A percentile compares a stretch with the other conserved stretches of the same genome.
Conservation (phyloP, 495 filamentous ascomycete genomes). For the Patellaria atrata region DNA sequence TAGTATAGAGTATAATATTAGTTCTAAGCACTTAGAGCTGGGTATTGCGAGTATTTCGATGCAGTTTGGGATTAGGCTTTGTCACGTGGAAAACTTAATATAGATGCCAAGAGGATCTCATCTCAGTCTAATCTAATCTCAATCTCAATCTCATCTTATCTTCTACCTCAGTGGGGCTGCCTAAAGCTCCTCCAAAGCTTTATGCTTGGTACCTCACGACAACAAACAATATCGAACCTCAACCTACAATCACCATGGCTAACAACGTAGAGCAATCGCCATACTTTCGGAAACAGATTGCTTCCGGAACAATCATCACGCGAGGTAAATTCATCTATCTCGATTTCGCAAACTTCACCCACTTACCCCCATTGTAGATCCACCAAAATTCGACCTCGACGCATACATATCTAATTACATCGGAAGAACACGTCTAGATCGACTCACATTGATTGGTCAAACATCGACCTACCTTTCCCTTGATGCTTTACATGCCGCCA, state of each 20-base stretch:
- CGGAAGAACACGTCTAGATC: slow-evolving; percentile 60
- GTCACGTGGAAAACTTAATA: too few relatives aligned
- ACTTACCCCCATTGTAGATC: slow-evolving; percentile 34
- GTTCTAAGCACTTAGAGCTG: too few relatives aligned
- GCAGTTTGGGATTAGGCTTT: too few relatives aligned
- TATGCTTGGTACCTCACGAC: too few relatives aligned
- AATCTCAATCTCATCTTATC: too few relatives aligned
- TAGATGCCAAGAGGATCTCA: too few relatives aligned
- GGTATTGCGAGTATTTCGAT: too few relatives aligned
- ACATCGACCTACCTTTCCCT: slow-evolving; percentile 59
- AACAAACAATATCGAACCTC: background rate
- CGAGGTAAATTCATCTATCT: slow-evolving; percentile 5
- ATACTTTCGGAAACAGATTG: slow-evolving; percentile 11
- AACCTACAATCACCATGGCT: slow-evolving; percentile 12
- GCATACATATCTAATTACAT: slow-evolving; percentile 77
- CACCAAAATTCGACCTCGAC: slow-evolving; percentile 86
- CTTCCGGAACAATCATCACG: slow-evolving; percentile 6
- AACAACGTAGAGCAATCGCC: slow-evolving; percentile 13
- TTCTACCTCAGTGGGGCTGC: too few relatives aligned
- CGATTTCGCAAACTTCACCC: background rate
- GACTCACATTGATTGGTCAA: slow-evolving; percentile 65
- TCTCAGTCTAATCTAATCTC: too few relatives aligned
- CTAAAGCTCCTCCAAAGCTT: too few relatives aligned
- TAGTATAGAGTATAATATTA: too few relatives aligned
- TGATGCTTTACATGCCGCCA: slow-evolving; percentile 68